Base-by-base conservation (phyloP, 768 basidiomycete species). In the Termitomyces sp. region DNA sequence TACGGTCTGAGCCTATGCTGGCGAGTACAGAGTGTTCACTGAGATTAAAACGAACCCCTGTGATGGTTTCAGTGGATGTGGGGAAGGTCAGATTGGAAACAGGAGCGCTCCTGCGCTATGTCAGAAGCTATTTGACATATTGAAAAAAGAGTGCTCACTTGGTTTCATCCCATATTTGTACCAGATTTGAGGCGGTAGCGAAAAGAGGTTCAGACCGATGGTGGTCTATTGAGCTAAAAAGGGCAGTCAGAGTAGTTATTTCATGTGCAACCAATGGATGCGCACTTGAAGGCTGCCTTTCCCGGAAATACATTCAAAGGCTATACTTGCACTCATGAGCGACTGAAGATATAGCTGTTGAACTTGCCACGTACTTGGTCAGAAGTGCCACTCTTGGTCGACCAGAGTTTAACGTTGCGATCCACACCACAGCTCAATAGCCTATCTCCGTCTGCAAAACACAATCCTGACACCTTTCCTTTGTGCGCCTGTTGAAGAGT, bases 81-180 rank as follows among this genome's bases (percentile, higher is more conserved):
- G 92, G 87, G 71, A 95, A 96, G 2, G 89, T 89, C 60, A 97
- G 82, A 61, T 94, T 91, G 17, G 92, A 92, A 51, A 97, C 78
- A 11, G 94, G 87, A 2, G 91, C 85, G 58, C 87, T 93, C 80
- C 92, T 94, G 61, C 3, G 60, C 47, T 48, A 31, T 32, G 63
- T 56, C 52, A 46, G 36, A 58, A 63, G 50, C 56, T 59, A 46
- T n/a, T 49, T 42, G 34, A 46, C 32, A 9, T 43, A 36, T 50
- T 36, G 50, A 42, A 34, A 46, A 15, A 46, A 34, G 48, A 52
- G 1, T 31, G 68, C 86, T n/a, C 59, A 94, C 92, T 94, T 94
- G 42, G 89, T 96, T 74, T 98, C 94, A 67, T 99, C 97, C 97
- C 97, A 99, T 66, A 99, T 83, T 72, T 98, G 96, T 7, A 99